A percentile compares a stretch with the other conserved stretches of the same genome.
Evolutionary conservation across 2,329 filamentous ascomycete genomes (phyloP).

Genomic region (Fusarium devonianum): DNA sequence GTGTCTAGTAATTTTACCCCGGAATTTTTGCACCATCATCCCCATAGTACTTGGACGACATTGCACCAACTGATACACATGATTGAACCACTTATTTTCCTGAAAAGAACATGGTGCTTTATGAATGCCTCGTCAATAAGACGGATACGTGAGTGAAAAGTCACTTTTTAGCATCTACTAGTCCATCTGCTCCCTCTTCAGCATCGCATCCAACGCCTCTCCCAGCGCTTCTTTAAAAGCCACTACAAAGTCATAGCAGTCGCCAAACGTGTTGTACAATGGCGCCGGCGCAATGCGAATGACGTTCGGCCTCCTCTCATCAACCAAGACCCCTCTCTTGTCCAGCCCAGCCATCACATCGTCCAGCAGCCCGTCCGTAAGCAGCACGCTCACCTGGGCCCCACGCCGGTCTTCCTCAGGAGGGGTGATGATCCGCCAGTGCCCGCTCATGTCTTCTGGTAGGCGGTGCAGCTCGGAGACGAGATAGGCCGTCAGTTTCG

Average conservation of each 20-base stretch:
- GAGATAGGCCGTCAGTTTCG: slow-evolving; percentile 71
- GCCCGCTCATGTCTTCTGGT: slow-evolving; percentile 27
- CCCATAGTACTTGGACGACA: no score
- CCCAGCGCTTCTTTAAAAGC: slow-evolving; percentile 40
- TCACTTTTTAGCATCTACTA: background rate
- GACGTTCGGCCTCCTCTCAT: slow-evolving; percentile 82
- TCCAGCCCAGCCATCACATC: slow-evolving; percentile 68
- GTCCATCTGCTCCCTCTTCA: slow-evolving; percentile 29
- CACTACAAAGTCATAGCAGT: slow-evolving; percentile 52
- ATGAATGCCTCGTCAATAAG: no score
- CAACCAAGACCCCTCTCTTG: slow-evolving; percentile 73
- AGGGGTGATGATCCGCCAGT: slow-evolving; percentile 72
- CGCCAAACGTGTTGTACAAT: slow-evolving; percentile 78
- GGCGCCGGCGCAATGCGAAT: slow-evolving; percentile 81
- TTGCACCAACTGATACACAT: no score
- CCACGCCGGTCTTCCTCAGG: slow-evolving; percentile 68
- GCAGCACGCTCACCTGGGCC: slow-evolving; percentile 77
- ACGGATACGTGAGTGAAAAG: background rate
- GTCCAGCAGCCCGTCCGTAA: slow-evolving; percentile 72
- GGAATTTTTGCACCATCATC: no score
- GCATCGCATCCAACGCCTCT: slow-evolving; percentile 33
- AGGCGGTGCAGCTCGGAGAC: slow-evolving; percentile 63
- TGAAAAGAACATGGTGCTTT: no score
- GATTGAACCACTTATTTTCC: no score
- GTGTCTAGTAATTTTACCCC: no score